A percentile compares a stretch with the other conserved stretches of the same genome.
Conservation (phyloP, 176 grass and related monocot species). For the Triticum timopheevii region DNA sequence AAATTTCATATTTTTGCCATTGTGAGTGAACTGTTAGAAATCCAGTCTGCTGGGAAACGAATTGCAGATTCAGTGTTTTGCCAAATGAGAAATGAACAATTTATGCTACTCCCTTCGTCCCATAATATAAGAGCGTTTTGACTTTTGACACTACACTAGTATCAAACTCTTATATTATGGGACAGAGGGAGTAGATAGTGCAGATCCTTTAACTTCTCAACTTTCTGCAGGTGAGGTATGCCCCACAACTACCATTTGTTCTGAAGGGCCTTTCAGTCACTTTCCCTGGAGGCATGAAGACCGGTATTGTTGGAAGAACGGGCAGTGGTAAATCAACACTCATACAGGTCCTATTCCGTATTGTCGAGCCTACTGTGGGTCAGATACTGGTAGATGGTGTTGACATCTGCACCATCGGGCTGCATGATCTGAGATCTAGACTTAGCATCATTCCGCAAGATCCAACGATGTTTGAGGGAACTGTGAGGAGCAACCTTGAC, state of each 20-base stretch:
- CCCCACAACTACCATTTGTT: constrained; percentile 71
- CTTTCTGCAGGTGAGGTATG: constrained; percentile 68
- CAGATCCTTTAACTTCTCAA: background rate
- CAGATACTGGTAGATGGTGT: constrained; percentile 70
- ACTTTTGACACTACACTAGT: no score
- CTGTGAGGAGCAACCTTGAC: constrained; percentile 85
- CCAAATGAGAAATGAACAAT: background rate
- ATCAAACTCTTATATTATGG: no score
- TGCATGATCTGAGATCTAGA: constrained; percentile 87
- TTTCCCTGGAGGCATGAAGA: constrained; percentile 77
- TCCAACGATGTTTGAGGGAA: constrained; percentile 91
- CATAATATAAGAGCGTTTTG: no score
- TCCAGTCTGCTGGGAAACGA: background rate
- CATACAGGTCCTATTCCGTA: constrained; percentile 81
- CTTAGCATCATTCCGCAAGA: constrained; percentile 96
- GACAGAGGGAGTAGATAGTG: background rate
- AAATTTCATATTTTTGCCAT: background rate
- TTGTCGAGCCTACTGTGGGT: constrained; percentile 74
- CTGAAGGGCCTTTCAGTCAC: constrained; percentile 69
- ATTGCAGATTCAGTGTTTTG: background rate
- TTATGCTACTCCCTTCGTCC: background rate
- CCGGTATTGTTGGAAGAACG: constrained; percentile 88
- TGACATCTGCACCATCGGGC: constrained; percentile 75
- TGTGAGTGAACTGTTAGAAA: background rate
- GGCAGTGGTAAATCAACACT: constrained; percentile 92